These are phyloP conservation scores for Syncephalastrum racemosum DNA, from an alignment of 371 early-diverging fungal species.

Conservation along the genomic window DNA sequence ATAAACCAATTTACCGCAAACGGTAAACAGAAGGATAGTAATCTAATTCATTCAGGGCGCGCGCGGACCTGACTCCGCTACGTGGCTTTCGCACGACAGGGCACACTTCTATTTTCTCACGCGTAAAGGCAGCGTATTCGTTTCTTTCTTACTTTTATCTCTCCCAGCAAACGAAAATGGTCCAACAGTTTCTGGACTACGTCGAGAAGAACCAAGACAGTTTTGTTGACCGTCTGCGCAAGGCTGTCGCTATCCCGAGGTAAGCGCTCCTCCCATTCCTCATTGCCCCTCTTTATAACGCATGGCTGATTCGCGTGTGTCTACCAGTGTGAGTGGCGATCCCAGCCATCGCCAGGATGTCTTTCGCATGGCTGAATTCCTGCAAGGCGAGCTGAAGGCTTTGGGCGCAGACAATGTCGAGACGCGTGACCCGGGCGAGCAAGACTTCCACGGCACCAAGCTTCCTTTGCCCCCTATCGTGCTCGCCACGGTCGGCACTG, in stretches of 20 bases:
- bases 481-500: slow-evolving; percentile 87
- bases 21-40: slow-evolving; percentile 1
- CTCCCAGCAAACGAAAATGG: not conserved
- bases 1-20: not conserved
- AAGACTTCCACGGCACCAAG: slow-evolving; percentile 75
- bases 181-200: slow-evolving; percentile 55
- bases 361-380: slow-evolving; percentile 89
- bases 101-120: no score
- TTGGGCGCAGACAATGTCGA: slow-evolving; percentile 69
- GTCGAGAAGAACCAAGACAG: slow-evolving; percentile 79
- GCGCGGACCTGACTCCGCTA: not conserved
- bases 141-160: slow-evolving; percentile 8
- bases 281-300: not conserved
- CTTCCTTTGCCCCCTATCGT: slow-evolving; percentile 91
- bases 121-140: slow-evolving; percentile 18
- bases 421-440: slow-evolving; percentile 79
- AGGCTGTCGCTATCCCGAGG: slow-evolving; percentile 92
- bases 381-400: slow-evolving; percentile 70
- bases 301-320: not conserved
- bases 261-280: slow-evolving; percentile 22
- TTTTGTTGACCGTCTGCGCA: slow-evolving; percentile 84
- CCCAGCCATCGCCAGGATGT: slow-evolving; percentile 82
- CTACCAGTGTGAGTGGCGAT: slow-evolving; percentile 78
- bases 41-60: slow-evolving; percentile 1
- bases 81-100: not conserved